Evolutionary conservation across 1,284 basidiomycete species (phyloP).

Genomic region (Cutaneotrichosporon mucoides): DNA sequence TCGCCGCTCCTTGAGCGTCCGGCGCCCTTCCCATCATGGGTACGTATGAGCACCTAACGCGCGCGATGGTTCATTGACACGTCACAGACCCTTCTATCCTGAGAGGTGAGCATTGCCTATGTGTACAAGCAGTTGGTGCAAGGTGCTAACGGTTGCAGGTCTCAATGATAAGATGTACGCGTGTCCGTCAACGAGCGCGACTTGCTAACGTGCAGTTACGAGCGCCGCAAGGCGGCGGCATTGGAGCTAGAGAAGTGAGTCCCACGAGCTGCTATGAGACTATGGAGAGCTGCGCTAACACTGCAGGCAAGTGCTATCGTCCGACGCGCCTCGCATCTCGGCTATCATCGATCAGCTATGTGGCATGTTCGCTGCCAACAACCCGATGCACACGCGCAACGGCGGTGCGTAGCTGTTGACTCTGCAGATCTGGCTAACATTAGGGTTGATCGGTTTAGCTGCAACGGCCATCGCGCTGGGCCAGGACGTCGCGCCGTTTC

Average conservation of each 20-base stretch:
- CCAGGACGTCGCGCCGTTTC: constrained; percentile 86
- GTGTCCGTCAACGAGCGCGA: neutral
- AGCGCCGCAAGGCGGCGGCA: constrained; percentile 92
- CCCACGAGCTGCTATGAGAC: too few relatives aligned
- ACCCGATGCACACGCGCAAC: constrained; percentile 83
- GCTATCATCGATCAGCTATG: constrained; percentile 92
- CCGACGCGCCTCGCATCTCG: constrained; percentile 74
- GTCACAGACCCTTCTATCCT: constrained; percentile 37
- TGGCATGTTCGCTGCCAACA: constrained; percentile 80
- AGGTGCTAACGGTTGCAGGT: constrained; percentile 24
- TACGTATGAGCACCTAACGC: constrained; percentile 3
- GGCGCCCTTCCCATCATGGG: constrained; percentile 8
- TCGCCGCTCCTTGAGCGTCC: neutral
- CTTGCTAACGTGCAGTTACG: constrained; percentile 56
- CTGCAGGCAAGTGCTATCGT: constrained; percentile 71
- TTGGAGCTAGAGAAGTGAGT: constrained; percentile 88
- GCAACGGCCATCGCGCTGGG: constrained; percentile 94
- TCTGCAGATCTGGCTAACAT: neutral
- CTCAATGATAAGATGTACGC: constrained; percentile 50
- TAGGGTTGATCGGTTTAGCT: constrained; percentile 81
- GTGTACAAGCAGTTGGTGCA: too few relatives aligned
- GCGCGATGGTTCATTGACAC: neutral
- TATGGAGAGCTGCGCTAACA: neutral
- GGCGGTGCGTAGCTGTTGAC: constrained; percentile 58
- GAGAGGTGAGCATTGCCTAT: constrained; percentile 33